phyloP scores from a whole-genome alignment of 2,329 filamentous ascomycete species.

The Aureobasidium sp. region DNA sequence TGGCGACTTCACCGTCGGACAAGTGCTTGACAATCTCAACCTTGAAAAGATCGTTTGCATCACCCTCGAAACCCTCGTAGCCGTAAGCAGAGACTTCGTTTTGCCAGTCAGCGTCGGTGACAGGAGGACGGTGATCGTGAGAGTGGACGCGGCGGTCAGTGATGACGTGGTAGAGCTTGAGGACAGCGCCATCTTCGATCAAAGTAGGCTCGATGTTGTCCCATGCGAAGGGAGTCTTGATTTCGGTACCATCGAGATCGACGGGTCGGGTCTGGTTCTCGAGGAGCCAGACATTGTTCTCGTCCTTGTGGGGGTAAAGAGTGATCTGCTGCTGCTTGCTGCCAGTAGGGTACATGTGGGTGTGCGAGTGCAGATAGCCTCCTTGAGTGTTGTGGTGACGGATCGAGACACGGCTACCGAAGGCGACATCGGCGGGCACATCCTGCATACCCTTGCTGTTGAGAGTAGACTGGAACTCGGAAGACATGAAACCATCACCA shows the following conservation, averaged over 20 bases:
- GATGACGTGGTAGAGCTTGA: slow-evolving; percentile 75
- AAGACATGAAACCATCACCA: slow-evolving; percentile 98
- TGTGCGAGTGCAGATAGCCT: slow-evolving; percentile 93
- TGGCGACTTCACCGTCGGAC: slow-evolving; percentile 71
- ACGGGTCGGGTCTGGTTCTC: slow-evolving; percentile 94
- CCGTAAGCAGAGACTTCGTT: slow-evolving; percentile 72
- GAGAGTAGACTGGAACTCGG: slow-evolving; percentile 94
- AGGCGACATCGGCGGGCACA: slow-evolving; percentile 82
- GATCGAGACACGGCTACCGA: slow-evolving; percentile 78
- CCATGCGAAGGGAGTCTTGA: slow-evolving; percentile 80
- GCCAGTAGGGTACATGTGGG: slow-evolving; percentile 93
- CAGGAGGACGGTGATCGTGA: slow-evolving; percentile 81
- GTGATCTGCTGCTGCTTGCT: slow-evolving; percentile 99
- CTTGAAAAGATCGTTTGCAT: slow-evolving; percentile 93
- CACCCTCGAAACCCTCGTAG: slow-evolving; percentile 92
- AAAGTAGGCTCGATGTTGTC: slow-evolving; percentile 62
- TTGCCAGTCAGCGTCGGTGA: slow-evolving; percentile 67
- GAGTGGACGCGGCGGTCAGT: slow-evolving; percentile 91
- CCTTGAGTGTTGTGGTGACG: slow-evolving; percentile 97
- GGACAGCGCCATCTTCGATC: slow-evolving; percentile 70
- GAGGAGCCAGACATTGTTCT: slow-evolving; percentile 90
- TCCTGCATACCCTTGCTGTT: slow-evolving; percentile 97
- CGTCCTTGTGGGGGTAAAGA: slow-evolving; percentile 96
- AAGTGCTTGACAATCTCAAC: slow-evolving; percentile 89
- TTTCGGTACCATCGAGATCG: slow-evolving; percentile 57